Percentiles rank a stretch among this genome's conserved stretches.
phyloP scores from a whole-genome alignment of 805 yeast genomes.

The Hanseniaspora occidentalis region DNA sequence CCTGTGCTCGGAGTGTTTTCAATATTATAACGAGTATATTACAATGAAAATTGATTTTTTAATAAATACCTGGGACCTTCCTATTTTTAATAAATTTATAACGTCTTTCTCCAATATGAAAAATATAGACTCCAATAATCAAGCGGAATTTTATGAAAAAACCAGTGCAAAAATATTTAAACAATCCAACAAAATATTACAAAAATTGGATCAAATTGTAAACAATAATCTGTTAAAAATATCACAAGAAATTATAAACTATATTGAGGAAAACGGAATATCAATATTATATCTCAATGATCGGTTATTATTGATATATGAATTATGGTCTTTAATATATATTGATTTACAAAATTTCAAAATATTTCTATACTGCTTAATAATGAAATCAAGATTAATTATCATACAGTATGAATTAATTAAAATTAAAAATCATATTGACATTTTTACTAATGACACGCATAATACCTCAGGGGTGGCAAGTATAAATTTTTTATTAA shows the following conservation, averaged over 20 bases:
- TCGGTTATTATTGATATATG: conserved; percentile 25
- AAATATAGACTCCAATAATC: conserved; percentile 4
- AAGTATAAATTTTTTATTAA: conserved; percentile 45
- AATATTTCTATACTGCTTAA: conserved; percentile 42
- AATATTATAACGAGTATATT: conserved; percentile 14
- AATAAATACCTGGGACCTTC: conserved; percentile 23
- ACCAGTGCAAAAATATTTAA: conserved; percentile 41
- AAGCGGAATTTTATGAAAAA: conserved; percentile 36
- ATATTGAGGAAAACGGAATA: conserved; percentile 13
- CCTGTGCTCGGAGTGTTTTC: too few relatives aligned
- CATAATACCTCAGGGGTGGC: conserved; percentile 10
- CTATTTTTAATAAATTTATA: conserved; percentile 18
- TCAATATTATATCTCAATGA: conserved; percentile 36
- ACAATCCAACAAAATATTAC: conserved; percentile 35
- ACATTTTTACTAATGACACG: conserved; percentile 6
- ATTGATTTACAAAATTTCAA: conserved; percentile 9
- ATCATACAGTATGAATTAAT: conserved; percentile 54
- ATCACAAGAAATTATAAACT: conserved; percentile 26
- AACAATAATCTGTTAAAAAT: conserved; percentile 35
- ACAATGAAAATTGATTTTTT: conserved; percentile 16
- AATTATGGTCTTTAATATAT: conserved; percentile 17
- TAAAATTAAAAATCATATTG: conserved; percentile 22
- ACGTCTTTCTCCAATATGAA: conserved; percentile 16
- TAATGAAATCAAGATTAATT: conserved; percentile 53
- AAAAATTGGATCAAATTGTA: conserved; percentile 34